Base-by-base conservation (phyloP, 768 basidiomycete genomes). In the Tremella fuciformis region DNA sequence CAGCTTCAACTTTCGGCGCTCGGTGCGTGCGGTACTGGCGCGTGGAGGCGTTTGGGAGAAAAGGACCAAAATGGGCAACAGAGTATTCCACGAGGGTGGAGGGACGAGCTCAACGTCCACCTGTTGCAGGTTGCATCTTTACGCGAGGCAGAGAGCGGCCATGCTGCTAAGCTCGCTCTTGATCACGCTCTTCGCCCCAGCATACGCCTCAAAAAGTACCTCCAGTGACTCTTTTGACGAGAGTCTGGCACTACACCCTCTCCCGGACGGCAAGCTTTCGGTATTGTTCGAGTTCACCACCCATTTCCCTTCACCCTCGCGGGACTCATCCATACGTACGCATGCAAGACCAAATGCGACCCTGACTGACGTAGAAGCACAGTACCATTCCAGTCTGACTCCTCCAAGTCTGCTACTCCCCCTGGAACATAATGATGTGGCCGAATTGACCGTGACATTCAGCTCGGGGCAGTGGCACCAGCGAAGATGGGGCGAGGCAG, bases 391-490 rank as follows among this genome's bases (percentile, higher is more conserved):
- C 65, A 85, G 83, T 2, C 75, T 96, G 13, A 90, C 96, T 61
- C 92, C 94, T 0, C 83, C 94, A 15, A 82, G 87, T 1, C 80
- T 98, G 16, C 88, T 92, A 2, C 88, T 94, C 70, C 86, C 97
- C 38, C 80, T 97, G 18, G 85, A 86, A 56, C 84, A 88, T 75
- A 88, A 93, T 74, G 85, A 86, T 0, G 84, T 94, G 21, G 86
- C 90, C 0, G 90, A 94, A 64, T 81, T 98, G 19, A 89, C 93
- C 68, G 83, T 98, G 7, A 86, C 87, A 9, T 81, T 98, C 39
- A 94, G 93, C 55, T 86, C 92, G 13, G 94, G 94, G 18, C 87
- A 86, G 66, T 97, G 94, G 94, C 83, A 88, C 71, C 91, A 91
- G 63, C 83, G 84, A 42, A 79, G 82, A 22, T 93, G 91, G 88